These are phyloP conservation scores for Parachlorella kessleri DNA, from an alignment of 139 green algal species.

Conservation along the genomic window DNA sequence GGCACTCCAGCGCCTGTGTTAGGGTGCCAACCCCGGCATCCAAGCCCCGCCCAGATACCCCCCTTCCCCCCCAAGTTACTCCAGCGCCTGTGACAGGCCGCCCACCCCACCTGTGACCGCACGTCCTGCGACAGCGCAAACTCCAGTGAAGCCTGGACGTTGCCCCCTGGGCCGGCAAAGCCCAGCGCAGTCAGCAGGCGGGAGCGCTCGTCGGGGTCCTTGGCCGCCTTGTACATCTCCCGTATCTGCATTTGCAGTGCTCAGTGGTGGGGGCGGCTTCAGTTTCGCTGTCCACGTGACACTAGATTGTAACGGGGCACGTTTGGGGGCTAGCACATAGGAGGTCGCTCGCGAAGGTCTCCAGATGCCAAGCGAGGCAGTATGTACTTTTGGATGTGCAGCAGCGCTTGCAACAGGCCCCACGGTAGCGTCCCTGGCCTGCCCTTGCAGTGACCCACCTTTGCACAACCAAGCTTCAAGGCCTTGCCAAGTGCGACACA, in stretches of 20 bases:
- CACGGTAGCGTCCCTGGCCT: too few relatives aligned
- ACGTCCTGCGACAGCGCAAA: slow-evolving; percentile 30
- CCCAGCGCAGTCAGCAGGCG: slow-evolving; percentile 45
- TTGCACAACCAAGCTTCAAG: too few relatives aligned
- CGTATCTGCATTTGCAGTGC: background rate
- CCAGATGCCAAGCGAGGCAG: too few relatives aligned
- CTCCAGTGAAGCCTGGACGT: slow-evolving; percentile 19
- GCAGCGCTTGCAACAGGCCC: too few relatives aligned
- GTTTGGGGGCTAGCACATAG: too few relatives aligned
- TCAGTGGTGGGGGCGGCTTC: background rate
- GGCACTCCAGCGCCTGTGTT: background rate
- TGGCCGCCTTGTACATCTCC: slow-evolving; percentile 12
- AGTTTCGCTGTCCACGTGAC: too few relatives aligned
- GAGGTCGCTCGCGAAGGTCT: too few relatives aligned
- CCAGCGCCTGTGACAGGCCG: background rate
- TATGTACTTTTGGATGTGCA: too few relatives aligned
- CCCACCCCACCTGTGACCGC: slow-evolving; percentile 25
- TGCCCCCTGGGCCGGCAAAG: background rate
- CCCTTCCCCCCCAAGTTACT: background rate
- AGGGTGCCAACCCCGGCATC: background rate
- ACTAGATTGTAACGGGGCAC: too few relatives aligned
- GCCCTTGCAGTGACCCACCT: too few relatives aligned
- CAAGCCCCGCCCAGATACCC: background rate
- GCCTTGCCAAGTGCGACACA: too few relatives aligned
- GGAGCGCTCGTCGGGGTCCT: slow-evolving; percentile 44